phyloP scores from a whole-genome alignment of 2,329 filamentous ascomycete species.

The Phyllosticta paracitricarpa region DNA sequence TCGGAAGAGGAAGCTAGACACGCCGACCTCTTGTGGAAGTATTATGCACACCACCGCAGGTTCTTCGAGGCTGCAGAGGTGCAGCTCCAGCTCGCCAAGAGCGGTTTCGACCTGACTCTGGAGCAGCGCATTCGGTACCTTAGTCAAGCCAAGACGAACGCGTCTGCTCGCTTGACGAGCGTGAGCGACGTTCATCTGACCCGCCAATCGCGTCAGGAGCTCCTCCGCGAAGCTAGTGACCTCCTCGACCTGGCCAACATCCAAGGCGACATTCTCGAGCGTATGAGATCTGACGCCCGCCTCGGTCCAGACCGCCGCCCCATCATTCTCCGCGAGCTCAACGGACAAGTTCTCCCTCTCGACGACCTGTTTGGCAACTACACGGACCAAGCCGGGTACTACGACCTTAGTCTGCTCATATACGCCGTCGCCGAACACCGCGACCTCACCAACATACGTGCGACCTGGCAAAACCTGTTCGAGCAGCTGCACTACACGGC shows the following conservation, averaged over 20 bases:
- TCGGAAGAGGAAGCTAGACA: slow-evolving; percentile 63
- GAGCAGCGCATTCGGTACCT: slow-evolving; percentile 83
- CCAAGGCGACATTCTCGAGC: slow-evolving; percentile 80
- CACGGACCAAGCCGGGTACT: slow-evolving; percentile 84
- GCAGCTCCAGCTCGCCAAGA: slow-evolving; percentile 73
- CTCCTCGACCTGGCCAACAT: slow-evolving; percentile 89
- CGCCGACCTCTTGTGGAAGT: slow-evolving; percentile 85
- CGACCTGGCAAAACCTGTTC: slow-evolving; percentile 78
- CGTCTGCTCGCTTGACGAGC: slow-evolving; percentile 69
- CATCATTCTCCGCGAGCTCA: slow-evolving; percentile 57
- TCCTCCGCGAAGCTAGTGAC: slow-evolving; percentile 76
- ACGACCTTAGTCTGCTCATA: slow-evolving; percentile 85
- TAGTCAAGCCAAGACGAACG: slow-evolving; percentile 83
- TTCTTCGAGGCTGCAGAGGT: slow-evolving; percentile 84
- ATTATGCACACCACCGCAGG: slow-evolving; percentile 73
- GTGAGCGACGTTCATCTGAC: slow-evolving; percentile 44
- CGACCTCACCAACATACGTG: slow-evolving; percentile 70
- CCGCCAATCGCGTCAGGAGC: slow-evolving; percentile 70
- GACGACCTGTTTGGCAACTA: slow-evolving; percentile 88
- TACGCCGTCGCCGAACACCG: slow-evolving; percentile 88
- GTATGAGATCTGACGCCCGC: slow-evolving; percentile 62
- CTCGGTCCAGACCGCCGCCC: slow-evolving; percentile 53
- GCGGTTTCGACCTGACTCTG: slow-evolving; percentile 68
- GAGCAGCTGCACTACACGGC: slow-evolving; percentile 50
- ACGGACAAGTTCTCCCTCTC: slow-evolving; percentile 68